Percentiles rank a stretch among this genome's conserved stretches.
These are phyloP conservation scores for Septoria petroselini DNA, from an alignment of 2,329 filamentous ascomycete species.

Conservation along the genomic window DNA sequence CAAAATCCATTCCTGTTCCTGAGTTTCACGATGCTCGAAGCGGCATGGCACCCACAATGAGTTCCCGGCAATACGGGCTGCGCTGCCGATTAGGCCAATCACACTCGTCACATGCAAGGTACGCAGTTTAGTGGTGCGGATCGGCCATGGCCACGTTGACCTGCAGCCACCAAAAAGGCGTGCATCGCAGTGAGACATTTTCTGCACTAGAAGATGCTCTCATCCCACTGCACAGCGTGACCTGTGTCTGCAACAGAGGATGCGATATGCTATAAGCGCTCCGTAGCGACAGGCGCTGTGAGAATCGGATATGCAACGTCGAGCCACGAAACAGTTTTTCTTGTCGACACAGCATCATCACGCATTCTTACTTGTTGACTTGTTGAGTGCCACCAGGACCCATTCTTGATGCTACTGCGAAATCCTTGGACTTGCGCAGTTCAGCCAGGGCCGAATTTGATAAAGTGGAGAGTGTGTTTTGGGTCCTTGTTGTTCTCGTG, in stretches of 20 bases:
- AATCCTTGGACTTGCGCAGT: constrained; percentile 5
- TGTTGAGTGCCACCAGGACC: constrained; percentile 11
- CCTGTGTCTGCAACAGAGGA: neutral
- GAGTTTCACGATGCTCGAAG: constrained; percentile 16
- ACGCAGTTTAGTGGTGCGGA: constrained; percentile 16
- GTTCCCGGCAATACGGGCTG: constrained; percentile 6
- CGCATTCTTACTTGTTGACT: constrained; percentile 12
- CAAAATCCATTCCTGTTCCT: constrained; percentile 18
- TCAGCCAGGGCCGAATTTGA: constrained; percentile 18
- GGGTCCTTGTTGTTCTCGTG: neutral
- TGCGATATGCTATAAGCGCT: too few species aligned
- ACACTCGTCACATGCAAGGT: constrained; percentile 18
- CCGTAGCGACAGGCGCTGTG: too few species aligned
- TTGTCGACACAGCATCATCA: too few species aligned
- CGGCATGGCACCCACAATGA: constrained; percentile 7
- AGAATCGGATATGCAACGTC: too few species aligned
- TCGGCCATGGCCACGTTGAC: constrained; percentile 19
- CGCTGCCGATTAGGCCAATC: constrained; percentile 4
- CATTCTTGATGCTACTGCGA: constrained; percentile 11
- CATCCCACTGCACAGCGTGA: constrained; percentile 1
- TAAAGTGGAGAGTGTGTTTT: constrained; percentile 10
- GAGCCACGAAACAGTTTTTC: too few species aligned
- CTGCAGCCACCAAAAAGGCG: constrained; percentile 18
- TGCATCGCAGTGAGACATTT: constrained; percentile 8
- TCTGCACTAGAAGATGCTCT: constrained; percentile 4